These are phyloP conservation scores for Tilletia walkeri DNA, from an alignment of 1,284 basidiomycete genomes.

Conservation along the genomic window DNA sequence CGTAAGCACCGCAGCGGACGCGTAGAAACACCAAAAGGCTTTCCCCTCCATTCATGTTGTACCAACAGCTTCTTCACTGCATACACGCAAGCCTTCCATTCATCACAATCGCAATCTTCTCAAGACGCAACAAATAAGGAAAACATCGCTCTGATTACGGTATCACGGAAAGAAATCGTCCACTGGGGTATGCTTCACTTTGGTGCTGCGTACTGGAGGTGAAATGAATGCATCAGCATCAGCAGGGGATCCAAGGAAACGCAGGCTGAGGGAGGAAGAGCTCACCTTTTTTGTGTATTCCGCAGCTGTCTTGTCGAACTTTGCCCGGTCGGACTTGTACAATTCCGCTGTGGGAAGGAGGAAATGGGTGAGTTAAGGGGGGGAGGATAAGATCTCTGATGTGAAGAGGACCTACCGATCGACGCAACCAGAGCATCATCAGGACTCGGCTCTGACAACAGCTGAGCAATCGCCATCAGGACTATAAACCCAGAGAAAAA, in stretches of 20 bases:
- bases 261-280: not conserved
- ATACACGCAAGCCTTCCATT: too few species aligned
- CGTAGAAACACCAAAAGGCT: too few species aligned
- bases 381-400: not conserved
- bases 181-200: too few species aligned
- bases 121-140: too few species aligned
- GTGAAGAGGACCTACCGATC: conserved; percentile 37
- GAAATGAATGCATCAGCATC: too few species aligned
- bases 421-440: conserved; percentile 52
- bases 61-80: too few species aligned
- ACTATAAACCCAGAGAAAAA: conserved; percentile 26
- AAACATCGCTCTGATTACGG: too few species aligned
- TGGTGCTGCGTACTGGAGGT: too few species aligned
- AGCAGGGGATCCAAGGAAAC: too few species aligned
- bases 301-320: conserved; percentile 43
- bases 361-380: not conserved
- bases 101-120: too few species aligned
- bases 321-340: conserved; percentile 43
- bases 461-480: conserved; percentile 44
- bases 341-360: conserved; percentile 39
- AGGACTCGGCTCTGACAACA: conserved; percentile 50
- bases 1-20: not conserved
- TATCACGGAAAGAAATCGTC: too few species aligned
- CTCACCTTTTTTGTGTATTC: conserved; percentile 43
- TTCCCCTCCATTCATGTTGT: too few species aligned